Percentiles rank a stretch among this genome's conserved stretches.
Evolutionary conservation across 31 red algal genomes (phyloP).

Genomic region (Odonthalia washingtoniensis): DNA sequence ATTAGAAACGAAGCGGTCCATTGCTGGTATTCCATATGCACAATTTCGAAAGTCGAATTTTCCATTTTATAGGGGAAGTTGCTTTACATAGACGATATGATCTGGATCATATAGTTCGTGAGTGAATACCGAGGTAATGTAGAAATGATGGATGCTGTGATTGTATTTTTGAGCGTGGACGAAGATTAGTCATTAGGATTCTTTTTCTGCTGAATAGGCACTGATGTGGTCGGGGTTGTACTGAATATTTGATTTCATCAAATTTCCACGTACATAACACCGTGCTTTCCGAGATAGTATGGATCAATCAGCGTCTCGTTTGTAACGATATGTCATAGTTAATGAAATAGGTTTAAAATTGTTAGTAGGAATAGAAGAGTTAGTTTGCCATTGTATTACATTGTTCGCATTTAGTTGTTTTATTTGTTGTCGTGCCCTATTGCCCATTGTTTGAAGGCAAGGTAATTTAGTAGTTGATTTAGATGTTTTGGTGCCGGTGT

Average conservation of each 20-base stretch:
- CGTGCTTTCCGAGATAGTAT: too few relatives aligned
- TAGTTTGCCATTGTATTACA: constrained; percentile 1
- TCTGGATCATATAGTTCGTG: constrained; percentile 16
- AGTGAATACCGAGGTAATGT: constrained; percentile 21
- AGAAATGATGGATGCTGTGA: constrained; percentile 11
- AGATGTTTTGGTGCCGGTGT: neutral
- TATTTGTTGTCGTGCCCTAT: neutral
- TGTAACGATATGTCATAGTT: constrained; percentile 36
- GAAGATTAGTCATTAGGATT: neutral
- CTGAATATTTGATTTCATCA: too few relatives aligned
- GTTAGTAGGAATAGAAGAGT: neutral
- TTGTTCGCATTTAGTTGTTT: neutral
- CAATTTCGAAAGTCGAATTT: neutral
- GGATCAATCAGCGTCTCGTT: too few relatives aligned
- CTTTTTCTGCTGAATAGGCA: constrained; percentile 21
- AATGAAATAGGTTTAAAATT: constrained; percentile 2
- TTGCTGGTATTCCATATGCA: neutral
- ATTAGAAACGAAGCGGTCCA: constrained; percentile 1
- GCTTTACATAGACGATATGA: neutral
- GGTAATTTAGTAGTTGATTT: neutral
- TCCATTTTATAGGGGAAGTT: constrained; percentile 31
- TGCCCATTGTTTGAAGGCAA: neutral
- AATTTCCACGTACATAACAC: too few relatives aligned
- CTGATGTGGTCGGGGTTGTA: too few relatives aligned
- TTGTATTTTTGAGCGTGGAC: constrained; percentile 15